Percentiles rank a stretch among this genome's conserved stretches.
Evolutionary conservation across 179 eudicot species (phyloP).

Genomic region (Silene coronaria): DNA sequence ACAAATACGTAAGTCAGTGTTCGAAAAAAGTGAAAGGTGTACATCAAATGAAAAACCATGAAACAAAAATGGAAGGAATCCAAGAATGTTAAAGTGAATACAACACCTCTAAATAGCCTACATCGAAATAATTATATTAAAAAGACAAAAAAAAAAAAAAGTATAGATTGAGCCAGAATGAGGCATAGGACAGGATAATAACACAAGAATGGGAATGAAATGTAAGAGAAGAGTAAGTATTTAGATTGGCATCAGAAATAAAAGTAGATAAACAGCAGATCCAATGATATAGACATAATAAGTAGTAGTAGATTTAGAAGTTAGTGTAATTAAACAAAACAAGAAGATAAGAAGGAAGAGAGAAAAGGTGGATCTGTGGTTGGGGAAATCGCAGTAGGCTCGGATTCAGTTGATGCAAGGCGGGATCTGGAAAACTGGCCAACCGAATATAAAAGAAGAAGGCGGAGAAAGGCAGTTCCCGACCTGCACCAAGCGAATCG

Average conservation of each 20-base stretch:
- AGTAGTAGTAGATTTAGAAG: no score
- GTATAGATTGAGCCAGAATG: no score
- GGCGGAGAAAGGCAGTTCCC: conserved; percentile 47
- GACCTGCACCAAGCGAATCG: conserved; percentile 98
- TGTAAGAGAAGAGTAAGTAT: background rate
- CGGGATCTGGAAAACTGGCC: conserved; percentile 37
- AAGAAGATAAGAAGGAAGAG: background rate
- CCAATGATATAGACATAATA: background rate
- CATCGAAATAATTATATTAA: no score
- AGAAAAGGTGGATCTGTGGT: conserved; percentile 12
- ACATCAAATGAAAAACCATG: no score
- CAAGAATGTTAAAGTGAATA: no score
- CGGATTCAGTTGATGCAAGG: conserved; percentile 91
- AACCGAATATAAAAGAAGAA: background rate
- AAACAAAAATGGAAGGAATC: no score
- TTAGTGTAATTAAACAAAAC: background rate
- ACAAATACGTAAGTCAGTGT: no score
- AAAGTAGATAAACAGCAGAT: background rate
- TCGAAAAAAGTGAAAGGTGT: no score
- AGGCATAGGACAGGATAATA: no score
- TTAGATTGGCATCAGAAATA: background rate
- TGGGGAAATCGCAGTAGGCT: conserved; percentile 35
- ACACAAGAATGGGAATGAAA: no score
- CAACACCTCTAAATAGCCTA: no score
- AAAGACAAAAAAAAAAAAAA: no score